A percentile compares a stretch with the other conserved stretches of the same genome.
phyloP scores from a whole-genome alignment of 192 early-diverging fungal genomes.

The Rhizophlyctis rosea region DNA sequence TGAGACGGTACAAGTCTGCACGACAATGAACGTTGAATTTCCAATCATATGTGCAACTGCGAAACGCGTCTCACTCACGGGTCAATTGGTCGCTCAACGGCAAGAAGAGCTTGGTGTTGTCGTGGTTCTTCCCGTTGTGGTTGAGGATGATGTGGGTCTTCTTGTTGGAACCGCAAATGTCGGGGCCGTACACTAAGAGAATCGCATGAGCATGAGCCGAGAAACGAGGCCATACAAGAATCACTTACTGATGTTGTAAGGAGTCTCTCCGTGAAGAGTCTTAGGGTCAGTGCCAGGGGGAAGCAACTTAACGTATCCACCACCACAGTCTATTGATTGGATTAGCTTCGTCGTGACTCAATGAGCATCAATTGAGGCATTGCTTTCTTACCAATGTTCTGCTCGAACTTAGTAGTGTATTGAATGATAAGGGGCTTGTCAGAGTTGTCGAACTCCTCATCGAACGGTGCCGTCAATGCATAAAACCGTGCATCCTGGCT shows the following conservation, averaged over 20 bases:
- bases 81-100: constrained; percentile 42
- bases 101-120: constrained; percentile 41
- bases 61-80: constrained; percentile 17
- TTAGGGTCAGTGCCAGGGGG: constrained; percentile 74
- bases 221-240: constrained; percentile 2
- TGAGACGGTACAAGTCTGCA: constrained; percentile 46
- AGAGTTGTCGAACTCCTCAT: constrained; percentile 73
- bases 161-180: constrained; percentile 47
- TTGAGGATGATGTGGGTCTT: constrained; percentile 45
- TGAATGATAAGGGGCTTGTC: constrained; percentile 83
- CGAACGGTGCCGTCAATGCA: constrained; percentile 72
- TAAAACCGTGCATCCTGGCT: constrained; percentile 81
- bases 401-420: constrained; percentile 90
- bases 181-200: constrained; percentile 50
- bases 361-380: not conserved
- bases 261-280: constrained; percentile 80
- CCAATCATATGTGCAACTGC: not conserved
- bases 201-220: constrained; percentile 17
- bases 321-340: constrained; percentile 71
- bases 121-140: constrained; percentile 51
- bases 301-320: constrained; percentile 87
- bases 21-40: not conserved
- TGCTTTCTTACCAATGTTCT: constrained; percentile 48
- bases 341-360: not conserved
- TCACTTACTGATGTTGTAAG: constrained; percentile 43